phyloP scores from a whole-genome alignment of 2,329 filamentous ascomycete species.

The Orbilia ellipsospora region DNA sequence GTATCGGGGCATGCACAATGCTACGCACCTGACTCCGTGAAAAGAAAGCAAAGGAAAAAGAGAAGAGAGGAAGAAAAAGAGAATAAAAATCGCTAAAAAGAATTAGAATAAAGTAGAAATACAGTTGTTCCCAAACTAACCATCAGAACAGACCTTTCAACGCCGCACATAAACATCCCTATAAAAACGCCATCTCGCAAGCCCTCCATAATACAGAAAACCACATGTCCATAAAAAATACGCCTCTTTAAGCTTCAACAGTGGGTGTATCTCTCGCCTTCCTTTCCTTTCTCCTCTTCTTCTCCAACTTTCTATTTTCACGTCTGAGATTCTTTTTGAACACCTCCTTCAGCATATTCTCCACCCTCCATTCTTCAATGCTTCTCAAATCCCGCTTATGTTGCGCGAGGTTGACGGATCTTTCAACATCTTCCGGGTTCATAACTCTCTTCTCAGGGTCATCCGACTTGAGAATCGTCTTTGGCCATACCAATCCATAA shows the following conservation, averaged over 20 bases:
- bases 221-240: constrained; percentile 7
- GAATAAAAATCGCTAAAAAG: not conserved
- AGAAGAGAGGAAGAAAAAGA: constrained; percentile 6
- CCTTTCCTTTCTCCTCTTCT: constrained; percentile 32
- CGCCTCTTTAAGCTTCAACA: constrained; percentile 17
- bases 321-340: constrained; percentile 49
- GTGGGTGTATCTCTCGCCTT: constrained; percentile 39
- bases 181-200: not conserved
- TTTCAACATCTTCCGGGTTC: constrained; percentile 51
- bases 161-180: not conserved
- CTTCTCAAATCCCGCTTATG: constrained; percentile 39
- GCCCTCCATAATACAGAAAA: constrained; percentile 3
- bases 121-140: not conserved
- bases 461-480: constrained; percentile 80
- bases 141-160: not conserved
- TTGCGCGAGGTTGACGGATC: constrained; percentile 44
- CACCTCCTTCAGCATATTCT: constrained; percentile 48
- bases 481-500: constrained; percentile 95
- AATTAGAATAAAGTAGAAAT: not conserved
- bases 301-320: constrained; percentile 49
- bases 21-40: constrained; percentile 36
- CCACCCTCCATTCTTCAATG: constrained; percentile 49
- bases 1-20: constrained; percentile 23
- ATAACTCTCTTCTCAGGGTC: constrained; percentile 70
- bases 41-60: not conserved